Percentiles rank a stretch among this genome's conserved stretches.
phyloP scores from a whole-genome alignment of 2,329 filamentous ascomycete species.

The Arthrobotrys pseudoclavata region DNA sequence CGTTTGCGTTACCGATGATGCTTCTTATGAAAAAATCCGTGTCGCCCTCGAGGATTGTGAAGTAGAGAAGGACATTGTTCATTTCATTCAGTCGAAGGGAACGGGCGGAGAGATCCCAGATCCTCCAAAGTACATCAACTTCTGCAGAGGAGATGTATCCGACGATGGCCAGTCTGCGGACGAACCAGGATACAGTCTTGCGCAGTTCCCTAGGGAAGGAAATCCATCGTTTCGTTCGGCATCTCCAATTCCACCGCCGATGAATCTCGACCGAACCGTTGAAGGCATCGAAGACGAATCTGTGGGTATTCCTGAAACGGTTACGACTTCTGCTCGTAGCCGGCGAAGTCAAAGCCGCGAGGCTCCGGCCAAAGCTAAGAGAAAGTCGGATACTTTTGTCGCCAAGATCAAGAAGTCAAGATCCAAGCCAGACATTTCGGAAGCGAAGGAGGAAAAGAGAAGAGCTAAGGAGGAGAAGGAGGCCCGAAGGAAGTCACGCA shows the following conservation, averaged over 20 bases:
- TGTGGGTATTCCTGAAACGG: conserved; percentile 39
- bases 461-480: conserved; percentile 44
- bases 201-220: conserved; percentile 93
- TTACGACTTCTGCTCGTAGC: conserved; percentile 45
- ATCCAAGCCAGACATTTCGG: conserved; percentile 50
- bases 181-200: conserved; percentile 91
- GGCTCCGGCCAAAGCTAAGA: conserved; percentile 47
- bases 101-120: conserved; percentile 98
- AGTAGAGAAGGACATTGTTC: conserved; percentile 91
- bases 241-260: conserved; percentile 92
- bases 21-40: conserved; percentile 95
- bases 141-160: conserved; percentile 85
- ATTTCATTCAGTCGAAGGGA: conserved; percentile 88
- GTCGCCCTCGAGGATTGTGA: conserved; percentile 94
- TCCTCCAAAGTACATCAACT: conserved; percentile 98
- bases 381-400: conserved; percentile 43
- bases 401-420: conserved; percentile 49
- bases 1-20: conserved; percentile 96
- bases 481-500: conserved; percentile 52
- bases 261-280: conserved; percentile 33
- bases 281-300: conserved; percentile 52
- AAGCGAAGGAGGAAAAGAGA: conserved; percentile 42
- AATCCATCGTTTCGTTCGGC: conserved; percentile 97
- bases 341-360: conserved; percentile 53
- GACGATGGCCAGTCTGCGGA: conserved; percentile 87